Evolutionary conservation across 768 basidiomycete genomes (phyloP).

Genomic region (Mycena rosella): DNA sequence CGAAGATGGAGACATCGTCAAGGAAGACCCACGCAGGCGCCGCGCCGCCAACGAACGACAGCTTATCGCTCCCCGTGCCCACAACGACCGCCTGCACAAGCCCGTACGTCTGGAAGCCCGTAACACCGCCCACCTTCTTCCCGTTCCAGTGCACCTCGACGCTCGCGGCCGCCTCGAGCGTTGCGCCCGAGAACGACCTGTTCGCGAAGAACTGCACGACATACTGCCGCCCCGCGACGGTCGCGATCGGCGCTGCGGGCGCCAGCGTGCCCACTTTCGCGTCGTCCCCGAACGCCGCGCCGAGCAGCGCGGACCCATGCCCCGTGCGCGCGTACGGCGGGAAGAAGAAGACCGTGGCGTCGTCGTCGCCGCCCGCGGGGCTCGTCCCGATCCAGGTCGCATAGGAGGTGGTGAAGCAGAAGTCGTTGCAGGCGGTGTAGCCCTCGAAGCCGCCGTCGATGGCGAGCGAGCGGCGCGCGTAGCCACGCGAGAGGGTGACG

Average conservation of each 20-base stretch:
- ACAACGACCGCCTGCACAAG: conserved; percentile 52
- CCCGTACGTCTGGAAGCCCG: conserved; percentile 54
- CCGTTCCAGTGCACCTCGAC: conserved; percentile 62
- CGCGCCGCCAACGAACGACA: conserved; percentile 57
- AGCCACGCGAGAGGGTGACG: conserved; percentile 63
- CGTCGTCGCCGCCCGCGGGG: conserved; percentile 51
- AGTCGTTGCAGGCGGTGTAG: conserved; percentile 51
- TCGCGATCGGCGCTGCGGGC: conserved; percentile 47
- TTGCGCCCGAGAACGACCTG: conserved; percentile 52
- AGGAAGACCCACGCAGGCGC: conserved; percentile 66
- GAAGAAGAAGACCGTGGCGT: conserved; percentile 61
- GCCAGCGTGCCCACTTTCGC: conserved; percentile 54
- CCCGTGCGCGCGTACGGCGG: conserved; percentile 56
- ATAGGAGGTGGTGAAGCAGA: conserved; percentile 56
- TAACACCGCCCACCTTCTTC: conserved; percentile 46
- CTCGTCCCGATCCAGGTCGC: conserved; percentile 56
- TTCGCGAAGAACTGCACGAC: conserved; percentile 57
- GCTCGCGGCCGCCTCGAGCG: conserved; percentile 49
- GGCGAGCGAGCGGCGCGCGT: conserved; percentile 53
- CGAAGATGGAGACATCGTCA: conserved; percentile 54
- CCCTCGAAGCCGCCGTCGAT: conserved; percentile 61
- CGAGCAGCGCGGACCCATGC: conserved; percentile 54
- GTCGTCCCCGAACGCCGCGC: conserved; percentile 57
- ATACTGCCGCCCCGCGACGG: conserved; percentile 54
- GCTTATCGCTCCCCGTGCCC: conserved; percentile 51